A percentile compares a stretch with the other conserved stretches of the same genome.
phyloP scores from a whole-genome alignment of 371 early-diverging fungal species.

The Lichtheimia ornata region DNA sequence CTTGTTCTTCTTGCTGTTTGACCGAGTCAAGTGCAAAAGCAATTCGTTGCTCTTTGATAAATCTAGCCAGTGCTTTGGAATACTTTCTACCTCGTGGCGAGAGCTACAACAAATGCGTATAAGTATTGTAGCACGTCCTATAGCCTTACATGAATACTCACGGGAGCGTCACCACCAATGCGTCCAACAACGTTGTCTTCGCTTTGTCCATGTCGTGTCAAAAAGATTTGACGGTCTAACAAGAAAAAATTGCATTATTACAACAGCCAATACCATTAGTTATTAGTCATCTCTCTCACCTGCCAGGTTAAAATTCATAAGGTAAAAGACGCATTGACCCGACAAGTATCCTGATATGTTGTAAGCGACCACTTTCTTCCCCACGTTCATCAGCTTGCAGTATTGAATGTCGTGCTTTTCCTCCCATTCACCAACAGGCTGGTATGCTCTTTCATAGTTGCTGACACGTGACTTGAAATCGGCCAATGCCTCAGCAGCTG shows the following conservation, averaged over 20 bases:
- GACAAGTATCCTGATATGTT: conserved; percentile 80
- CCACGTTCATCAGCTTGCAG: conserved; percentile 83
- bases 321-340: conserved; percentile 83
- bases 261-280: no score
- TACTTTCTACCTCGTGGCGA: conserved; percentile 64
- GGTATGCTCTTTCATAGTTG: conserved; percentile 82
- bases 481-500: conserved; percentile 63
- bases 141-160: conserved; percentile 27
- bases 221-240: conserved; percentile 72
- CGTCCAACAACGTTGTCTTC: conserved; percentile 54
- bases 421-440: conserved; percentile 76
- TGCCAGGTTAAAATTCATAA: conserved; percentile 76
- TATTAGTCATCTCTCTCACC: conserved; percentile 17
- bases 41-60: conserved; percentile 52
- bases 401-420: conserved; percentile 73
- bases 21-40: conserved; percentile 40
- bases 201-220: conserved; percentile 83
- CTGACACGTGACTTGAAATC: conserved; percentile 77
- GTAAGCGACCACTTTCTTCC: conserved; percentile 80
- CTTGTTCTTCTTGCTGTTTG: conserved; percentile 25
- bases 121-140: neutral
- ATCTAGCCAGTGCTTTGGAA: conserved; percentile 64
- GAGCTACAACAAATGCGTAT: conserved; percentile 26
- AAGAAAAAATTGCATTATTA: conserved; percentile 17
- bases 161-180: conserved; percentile 81